phyloP scores from a whole-genome alignment of 306 rosid genomes.

The Castanospermum australe region DNA sequence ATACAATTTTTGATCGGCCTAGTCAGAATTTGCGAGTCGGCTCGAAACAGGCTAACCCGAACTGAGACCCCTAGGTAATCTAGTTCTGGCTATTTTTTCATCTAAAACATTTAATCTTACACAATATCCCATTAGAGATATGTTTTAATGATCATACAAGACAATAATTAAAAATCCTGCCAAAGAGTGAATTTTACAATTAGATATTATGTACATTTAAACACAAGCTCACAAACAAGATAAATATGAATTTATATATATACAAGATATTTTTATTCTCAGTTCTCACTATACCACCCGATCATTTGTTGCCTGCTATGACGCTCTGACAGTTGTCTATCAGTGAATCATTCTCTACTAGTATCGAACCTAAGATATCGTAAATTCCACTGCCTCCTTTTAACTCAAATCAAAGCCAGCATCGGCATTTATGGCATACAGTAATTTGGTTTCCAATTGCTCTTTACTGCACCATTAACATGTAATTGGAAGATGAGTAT shows the following conservation, averaged over 20 bases:
- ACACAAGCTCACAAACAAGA: not conserved
- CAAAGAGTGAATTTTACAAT: not conserved
- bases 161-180: not conserved
- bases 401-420: slow-evolving; percentile 97
- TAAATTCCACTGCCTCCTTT: slow-evolving; percentile 26
- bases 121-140: not conserved
- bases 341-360: not conserved
- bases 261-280: not conserved
- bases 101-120: not conserved
- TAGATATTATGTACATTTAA: slow-evolving; percentile 13
- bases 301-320: slow-evolving; percentile 2
- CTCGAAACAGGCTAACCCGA: too few species aligned
- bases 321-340: slow-evolving; percentile 18
- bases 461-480: slow-evolving; percentile 65
- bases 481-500: not conserved
- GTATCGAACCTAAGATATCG: not conserved
- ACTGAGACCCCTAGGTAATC: too few species aligned
- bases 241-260: not conserved
- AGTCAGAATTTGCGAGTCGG: too few species aligned
- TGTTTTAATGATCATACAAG: not conserved
- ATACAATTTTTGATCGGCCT: too few species aligned
- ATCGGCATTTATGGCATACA: slow-evolving; percentile 89
- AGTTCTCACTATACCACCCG: not conserved
- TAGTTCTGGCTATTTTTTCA: not conserved
- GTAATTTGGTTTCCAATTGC: slow-evolving; percentile 82